phyloP scores from a whole-genome alignment of 495 filamentous ascomycete species.

The Aspergillus wentii region DNA sequence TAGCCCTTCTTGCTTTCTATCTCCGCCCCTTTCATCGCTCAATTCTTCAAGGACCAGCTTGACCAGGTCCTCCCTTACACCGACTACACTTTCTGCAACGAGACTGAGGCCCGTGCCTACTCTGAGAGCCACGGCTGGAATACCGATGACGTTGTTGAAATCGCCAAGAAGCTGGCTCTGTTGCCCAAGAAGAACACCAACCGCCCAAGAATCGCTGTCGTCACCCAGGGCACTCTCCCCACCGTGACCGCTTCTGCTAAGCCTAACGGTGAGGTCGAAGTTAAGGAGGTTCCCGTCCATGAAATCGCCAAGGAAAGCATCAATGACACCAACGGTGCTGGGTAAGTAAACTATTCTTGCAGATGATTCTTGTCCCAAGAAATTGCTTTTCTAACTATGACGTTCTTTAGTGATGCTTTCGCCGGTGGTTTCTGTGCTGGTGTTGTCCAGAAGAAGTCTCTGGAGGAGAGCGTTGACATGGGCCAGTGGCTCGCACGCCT shows the following conservation, averaged over 20 bases:
- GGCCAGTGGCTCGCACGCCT: conserved; percentile 92
- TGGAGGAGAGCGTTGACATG: conserved; percentile 74
- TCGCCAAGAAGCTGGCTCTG: conserved; percentile 77
- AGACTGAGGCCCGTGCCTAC: conserved; percentile 85
- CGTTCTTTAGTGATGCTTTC: conserved; percentile 74
- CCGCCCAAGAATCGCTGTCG: conserved; percentile 74
- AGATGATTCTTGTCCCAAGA: too few relatives aligned
- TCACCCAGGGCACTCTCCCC: conserved; percentile 90
- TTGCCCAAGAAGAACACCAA: conserved; percentile 86
- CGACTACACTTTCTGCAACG: conserved; percentile 96
- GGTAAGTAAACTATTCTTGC: conserved; percentile 39
- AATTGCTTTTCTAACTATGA: conserved; percentile 10
- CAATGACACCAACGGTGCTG: conserved; percentile 93
- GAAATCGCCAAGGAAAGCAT: conserved; percentile 69
- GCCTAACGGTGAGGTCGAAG: conserved; percentile 54
- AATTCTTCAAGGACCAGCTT: conserved; percentile 96
- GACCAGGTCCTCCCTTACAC: conserved; percentile 82
- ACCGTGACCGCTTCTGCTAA: conserved; percentile 72
- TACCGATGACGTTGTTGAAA: conserved; percentile 76
- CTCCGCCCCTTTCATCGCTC: conserved; percentile 89
- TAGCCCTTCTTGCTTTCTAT: conserved; percentile 81
- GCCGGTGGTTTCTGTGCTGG: conserved; percentile 91
- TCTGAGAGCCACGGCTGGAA: conserved; percentile 68
- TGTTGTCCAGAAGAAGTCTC: conserved; percentile 73
- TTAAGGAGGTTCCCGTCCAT: conserved; percentile 76